Evolutionary conservation across 2,329 filamentous ascomycete species (phyloP).

Genomic region (Ophiostoma piceae): DNA sequence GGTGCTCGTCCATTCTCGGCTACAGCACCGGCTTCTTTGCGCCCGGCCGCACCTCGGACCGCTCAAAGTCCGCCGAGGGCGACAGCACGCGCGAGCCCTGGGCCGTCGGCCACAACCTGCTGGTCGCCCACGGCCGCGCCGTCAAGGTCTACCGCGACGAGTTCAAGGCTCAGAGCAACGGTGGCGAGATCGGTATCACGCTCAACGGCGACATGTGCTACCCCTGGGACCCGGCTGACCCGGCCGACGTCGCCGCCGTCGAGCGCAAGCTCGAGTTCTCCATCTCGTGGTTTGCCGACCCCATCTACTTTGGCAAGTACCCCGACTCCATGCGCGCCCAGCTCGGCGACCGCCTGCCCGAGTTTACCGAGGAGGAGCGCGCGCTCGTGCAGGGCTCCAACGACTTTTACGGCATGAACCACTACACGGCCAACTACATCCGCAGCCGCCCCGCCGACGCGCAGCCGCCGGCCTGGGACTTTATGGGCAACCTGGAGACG

Average conservation of each 20-base stretch:
- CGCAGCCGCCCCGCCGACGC: slow-evolving; percentile 61
- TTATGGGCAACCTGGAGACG: slow-evolving; percentile 69
- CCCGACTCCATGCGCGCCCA: slow-evolving; percentile 78
- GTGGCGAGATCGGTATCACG: slow-evolving; percentile 80
- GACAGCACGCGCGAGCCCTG: slow-evolving; percentile 74
- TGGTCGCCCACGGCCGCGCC: slow-evolving; percentile 72
- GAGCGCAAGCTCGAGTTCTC: slow-evolving; percentile 80
- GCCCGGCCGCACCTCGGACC: slow-evolving; percentile 74
- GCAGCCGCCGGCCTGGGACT: slow-evolving; percentile 59
- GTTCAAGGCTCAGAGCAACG: slow-evolving; percentile 61
- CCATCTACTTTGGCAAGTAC: slow-evolving; percentile 79
- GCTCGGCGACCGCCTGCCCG: slow-evolving; percentile 70
- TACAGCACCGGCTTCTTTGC: slow-evolving; percentile 75
- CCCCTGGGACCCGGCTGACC: slow-evolving; percentile 75
- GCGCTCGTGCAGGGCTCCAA: slow-evolving; percentile 78
- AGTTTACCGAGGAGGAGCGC: slow-evolving; percentile 66
- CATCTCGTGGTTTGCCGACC: slow-evolving; percentile 84
- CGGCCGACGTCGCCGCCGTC: slow-evolving; percentile 67
- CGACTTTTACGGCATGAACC: slow-evolving; percentile 93
- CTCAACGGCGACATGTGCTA: slow-evolving; percentile 80
- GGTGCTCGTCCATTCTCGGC: slow-evolving; percentile 75
- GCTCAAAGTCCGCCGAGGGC: slow-evolving; percentile 62
- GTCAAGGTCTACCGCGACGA: slow-evolving; percentile 80
- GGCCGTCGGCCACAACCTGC: slow-evolving; percentile 74
- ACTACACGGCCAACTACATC: slow-evolving; percentile 86